These are phyloP conservation scores for Dittrichia graveolens DNA, from an alignment of 129 eudicot genomes.

Conservation along the genomic window DNA sequence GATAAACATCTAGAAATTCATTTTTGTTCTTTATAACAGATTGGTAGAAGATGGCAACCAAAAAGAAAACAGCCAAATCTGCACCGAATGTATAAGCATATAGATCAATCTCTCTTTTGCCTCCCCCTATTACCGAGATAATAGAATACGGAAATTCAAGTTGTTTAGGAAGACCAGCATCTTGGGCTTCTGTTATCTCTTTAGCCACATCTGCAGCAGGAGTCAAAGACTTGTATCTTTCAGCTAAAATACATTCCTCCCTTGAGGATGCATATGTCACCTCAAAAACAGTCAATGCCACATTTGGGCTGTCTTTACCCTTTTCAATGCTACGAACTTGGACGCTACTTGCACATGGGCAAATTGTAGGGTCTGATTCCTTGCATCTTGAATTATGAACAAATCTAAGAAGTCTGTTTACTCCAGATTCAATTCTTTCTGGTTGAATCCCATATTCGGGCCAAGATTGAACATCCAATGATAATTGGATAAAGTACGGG, in stretches of 20 bases:
- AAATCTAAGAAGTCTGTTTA: constrained; percentile 67
- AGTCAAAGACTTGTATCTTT: constrained; percentile 76
- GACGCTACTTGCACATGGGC: constrained; percentile 82
- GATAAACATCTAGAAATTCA: constrained; percentile 93
- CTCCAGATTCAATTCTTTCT: constrained; percentile 87
- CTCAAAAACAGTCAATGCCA: constrained; percentile 86
- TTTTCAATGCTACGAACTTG: constrained; percentile 93
- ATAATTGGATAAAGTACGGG: constrained; percentile 91
- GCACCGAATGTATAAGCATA: constrained; percentile 97
- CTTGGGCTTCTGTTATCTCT: constrained; percentile 71
- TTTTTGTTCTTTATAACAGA: constrained; percentile 86
- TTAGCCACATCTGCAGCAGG: constrained; percentile 98
- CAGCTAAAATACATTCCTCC: constrained; percentile 56
- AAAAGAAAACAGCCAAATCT: constrained; percentile 84
- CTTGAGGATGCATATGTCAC: constrained; percentile 81
- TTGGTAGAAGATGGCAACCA: constrained; percentile 93
- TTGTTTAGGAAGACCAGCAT: constrained; percentile 51
- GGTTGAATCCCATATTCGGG: constrained; percentile 99
- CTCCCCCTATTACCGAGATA: constrained; percentile 90
- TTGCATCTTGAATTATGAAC: constrained; percentile 80
- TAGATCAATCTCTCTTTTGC: constrained; percentile 91
- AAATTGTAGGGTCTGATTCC: constrained; percentile 44
- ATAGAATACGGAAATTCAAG: constrained; percentile 80
- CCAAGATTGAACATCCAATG: constrained; percentile 89
- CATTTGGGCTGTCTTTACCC: constrained; percentile 70